Evolutionary conservation across 176 grass and related monocot species (phyloP).

Genomic region (Carex myosuroides): DNA sequence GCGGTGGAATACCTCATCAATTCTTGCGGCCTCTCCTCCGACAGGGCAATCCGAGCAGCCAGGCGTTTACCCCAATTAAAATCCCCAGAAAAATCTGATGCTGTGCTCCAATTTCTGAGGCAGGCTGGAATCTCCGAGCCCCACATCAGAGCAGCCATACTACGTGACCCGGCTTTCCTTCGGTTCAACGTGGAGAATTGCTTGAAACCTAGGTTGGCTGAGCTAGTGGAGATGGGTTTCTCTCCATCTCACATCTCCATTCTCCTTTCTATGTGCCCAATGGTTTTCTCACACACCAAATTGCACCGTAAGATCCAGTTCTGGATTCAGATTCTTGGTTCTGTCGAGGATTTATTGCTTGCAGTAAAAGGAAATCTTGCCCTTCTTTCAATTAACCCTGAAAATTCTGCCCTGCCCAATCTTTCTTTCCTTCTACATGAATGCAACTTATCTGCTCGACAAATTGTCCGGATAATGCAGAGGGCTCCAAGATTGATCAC

Average conservation of each 20-base stretch:
- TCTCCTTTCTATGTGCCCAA: not conserved
- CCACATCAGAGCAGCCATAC: not conserved
- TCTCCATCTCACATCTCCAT: not conserved
- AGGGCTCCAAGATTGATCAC: not conserved
- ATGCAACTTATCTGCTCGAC: constrained; percentile 18
- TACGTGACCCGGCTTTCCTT: not conserved
- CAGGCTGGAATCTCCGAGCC: not conserved
- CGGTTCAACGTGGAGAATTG: not conserved
- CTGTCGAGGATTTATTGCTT: not conserved
- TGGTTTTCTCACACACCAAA: not conserved
- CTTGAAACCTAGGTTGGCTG: not conserved
- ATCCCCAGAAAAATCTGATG: not conserved
- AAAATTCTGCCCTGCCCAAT: not conserved
- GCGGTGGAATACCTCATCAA: not conserved
- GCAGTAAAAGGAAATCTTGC: not conserved
- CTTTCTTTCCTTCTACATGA: not conserved
- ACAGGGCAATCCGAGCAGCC: not conserved
- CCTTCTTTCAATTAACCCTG: not conserved
- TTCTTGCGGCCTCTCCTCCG: not conserved
- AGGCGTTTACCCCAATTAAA: not conserved
- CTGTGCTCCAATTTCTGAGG: not conserved
- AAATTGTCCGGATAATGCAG: not conserved
- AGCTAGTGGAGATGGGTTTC: not conserved
- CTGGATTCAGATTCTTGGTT: constrained; percentile 15
- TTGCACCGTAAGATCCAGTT: constrained; percentile 24